Evolutionary conservation across 2,329 filamentous ascomycete genomes (phyloP).

Genomic region (Aspergillus awamori): DNA sequence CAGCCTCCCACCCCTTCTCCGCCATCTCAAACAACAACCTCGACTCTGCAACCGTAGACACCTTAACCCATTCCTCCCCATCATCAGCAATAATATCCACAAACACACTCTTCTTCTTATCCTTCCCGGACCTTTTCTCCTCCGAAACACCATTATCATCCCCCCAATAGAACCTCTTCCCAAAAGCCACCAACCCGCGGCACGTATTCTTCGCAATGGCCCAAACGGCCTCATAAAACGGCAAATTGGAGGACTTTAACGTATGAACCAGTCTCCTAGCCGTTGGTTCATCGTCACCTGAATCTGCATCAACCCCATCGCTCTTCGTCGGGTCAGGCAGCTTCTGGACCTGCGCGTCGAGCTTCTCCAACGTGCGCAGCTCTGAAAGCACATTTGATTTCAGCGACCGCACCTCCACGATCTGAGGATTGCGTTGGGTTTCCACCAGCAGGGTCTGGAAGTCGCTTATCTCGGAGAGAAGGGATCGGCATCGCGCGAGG

Average conservation of each 20-base stretch:
- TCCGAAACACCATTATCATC: slow-evolving; percentile 18
- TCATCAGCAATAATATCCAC: slow-evolving; percentile 68
- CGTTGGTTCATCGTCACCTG: slow-evolving; percentile 20
- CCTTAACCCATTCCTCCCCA: slow-evolving; percentile 68
- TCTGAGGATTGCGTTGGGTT: slow-evolving; percentile 48
- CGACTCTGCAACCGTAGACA: slow-evolving; percentile 66
- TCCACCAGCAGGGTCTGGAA: slow-evolving; percentile 47
- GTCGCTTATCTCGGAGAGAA: slow-evolving; percentile 51
- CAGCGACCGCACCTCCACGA: slow-evolving; percentile 55
- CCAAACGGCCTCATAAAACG: slow-evolving; percentile 68
- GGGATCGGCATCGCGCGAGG: slow-evolving; percentile 40
- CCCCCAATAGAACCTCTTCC: slow-evolving; percentile 58
- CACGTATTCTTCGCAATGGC: slow-evolving; percentile 59
- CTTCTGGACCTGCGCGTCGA: slow-evolving; percentile 33
- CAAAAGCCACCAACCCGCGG: slow-evolving; percentile 59
- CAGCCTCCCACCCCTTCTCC: slow-evolving; percentile 65
- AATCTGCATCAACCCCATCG: slow-evolving; percentile 15
- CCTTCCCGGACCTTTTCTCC: slow-evolving; percentile 36
- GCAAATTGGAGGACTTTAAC: slow-evolving; percentile 66
- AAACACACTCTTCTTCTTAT: slow-evolving; percentile 55
- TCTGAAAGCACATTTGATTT: slow-evolving; percentile 53
- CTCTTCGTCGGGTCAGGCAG: slow-evolving; percentile 15
- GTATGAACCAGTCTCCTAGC: slow-evolving; percentile 54
- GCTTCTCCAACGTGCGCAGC: slow-evolving; percentile 50
- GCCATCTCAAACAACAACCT: slow-evolving; percentile 69